These are phyloP conservation scores for Saccharomycopsis malanga DNA, from an alignment of 805 yeast genomes.

Conservation along the genomic window DNA sequence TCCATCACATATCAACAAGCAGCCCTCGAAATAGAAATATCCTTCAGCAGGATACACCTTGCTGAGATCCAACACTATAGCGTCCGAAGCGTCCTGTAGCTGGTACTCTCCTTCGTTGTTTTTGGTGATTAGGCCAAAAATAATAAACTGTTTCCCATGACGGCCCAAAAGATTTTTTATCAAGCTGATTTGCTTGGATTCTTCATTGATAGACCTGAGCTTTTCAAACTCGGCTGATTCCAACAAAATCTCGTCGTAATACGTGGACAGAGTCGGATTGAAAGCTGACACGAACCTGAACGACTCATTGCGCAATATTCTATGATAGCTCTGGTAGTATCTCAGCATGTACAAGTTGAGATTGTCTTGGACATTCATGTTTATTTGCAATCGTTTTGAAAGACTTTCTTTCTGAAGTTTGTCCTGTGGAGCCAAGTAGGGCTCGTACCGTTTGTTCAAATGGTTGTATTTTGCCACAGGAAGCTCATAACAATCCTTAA, in stretches of 20 bases:
- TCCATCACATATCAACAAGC: slow-evolving; percentile 78
- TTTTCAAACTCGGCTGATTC: slow-evolving; percentile 13
- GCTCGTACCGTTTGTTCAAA: slow-evolving; percentile 53
- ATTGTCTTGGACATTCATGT: slow-evolving; percentile 25
- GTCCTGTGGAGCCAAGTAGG: slow-evolving; percentile 10
- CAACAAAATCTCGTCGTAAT: slow-evolving; percentile 20
- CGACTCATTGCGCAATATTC: slow-evolving; percentile 63
- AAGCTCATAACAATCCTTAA: slow-evolving; percentile 56
- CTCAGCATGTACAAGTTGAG: slow-evolving; percentile 45
- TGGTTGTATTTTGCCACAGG: slow-evolving; percentile 59
- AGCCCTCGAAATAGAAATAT: slow-evolving; percentile 65
- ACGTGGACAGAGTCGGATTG: slow-evolving; percentile 29
- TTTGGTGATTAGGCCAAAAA: slow-evolving; percentile 68
- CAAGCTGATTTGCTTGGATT: slow-evolving; percentile 43
- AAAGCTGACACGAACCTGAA: slow-evolving; percentile 43
- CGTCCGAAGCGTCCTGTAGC: slow-evolving; percentile 76
- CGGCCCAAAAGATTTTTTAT: slow-evolving; percentile 85
- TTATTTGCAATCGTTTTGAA: slow-evolving; percentile 11
- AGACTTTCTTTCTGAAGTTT: slow-evolving; percentile 13
- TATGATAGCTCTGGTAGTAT: slow-evolving; percentile 57
- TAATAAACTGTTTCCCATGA: slow-evolving; percentile 63
- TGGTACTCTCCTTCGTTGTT: slow-evolving; percentile 63
- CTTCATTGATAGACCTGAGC: slow-evolving; percentile 22
- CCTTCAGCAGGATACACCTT: slow-evolving; percentile 58
- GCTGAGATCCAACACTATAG: slow-evolving; percentile 57